These are phyloP conservation scores for Xenoacremonium recifei DNA, from an alignment of 2,329 filamentous ascomycete species.

Conservation along the genomic window DNA sequence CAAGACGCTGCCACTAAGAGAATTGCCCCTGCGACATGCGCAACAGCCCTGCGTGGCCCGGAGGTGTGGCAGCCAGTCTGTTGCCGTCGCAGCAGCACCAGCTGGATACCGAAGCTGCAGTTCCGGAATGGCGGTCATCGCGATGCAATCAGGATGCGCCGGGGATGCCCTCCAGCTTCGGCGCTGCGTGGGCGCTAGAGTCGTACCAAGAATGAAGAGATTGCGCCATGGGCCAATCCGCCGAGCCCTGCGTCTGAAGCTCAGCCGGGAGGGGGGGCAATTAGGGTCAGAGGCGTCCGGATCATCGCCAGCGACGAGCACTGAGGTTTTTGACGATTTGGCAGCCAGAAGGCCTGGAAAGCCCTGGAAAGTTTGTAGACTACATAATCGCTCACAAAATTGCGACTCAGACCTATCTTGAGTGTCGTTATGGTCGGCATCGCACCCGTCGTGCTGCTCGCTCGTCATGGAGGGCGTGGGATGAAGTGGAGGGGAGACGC, in stretches of 20 bases:
- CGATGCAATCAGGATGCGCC: too few species aligned
- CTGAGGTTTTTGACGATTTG: constrained; percentile 11
- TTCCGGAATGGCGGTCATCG: neutral
- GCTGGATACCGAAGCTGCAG: too few species aligned
- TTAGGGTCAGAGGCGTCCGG: constrained; percentile 10
- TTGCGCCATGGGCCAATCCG: constrained; percentile 26
- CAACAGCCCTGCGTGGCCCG: too few species aligned
- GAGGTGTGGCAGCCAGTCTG: neutral
- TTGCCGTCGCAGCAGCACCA: neutral
- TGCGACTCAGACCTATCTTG: constrained; percentile 10
- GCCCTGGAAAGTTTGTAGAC: constrained; percentile 20
- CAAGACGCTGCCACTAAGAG: too few species aligned
- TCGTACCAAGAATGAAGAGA: constrained; percentile 25
- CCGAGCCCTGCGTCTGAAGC: constrained; percentile 23
- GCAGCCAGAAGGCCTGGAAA: constrained; percentile 15
- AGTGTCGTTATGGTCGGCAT: constrained; percentile 28
- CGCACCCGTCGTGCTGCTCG: constrained; percentile 7
- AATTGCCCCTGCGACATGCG: neutral
- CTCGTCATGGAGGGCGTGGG: constrained; percentile 35
- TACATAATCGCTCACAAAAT: neutral
- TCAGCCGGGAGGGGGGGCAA: constrained; percentile 22
- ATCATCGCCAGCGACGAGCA: constrained; percentile 7
- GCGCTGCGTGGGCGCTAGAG: constrained; percentile 13
- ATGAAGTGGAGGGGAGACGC: constrained; percentile 43
- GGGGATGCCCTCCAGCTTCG: constrained; percentile 10